These are phyloP conservation scores for Phytophthora pinifolia DNA, from an alignment of 352 stramenopile species.

Conservation along the genomic window DNA sequence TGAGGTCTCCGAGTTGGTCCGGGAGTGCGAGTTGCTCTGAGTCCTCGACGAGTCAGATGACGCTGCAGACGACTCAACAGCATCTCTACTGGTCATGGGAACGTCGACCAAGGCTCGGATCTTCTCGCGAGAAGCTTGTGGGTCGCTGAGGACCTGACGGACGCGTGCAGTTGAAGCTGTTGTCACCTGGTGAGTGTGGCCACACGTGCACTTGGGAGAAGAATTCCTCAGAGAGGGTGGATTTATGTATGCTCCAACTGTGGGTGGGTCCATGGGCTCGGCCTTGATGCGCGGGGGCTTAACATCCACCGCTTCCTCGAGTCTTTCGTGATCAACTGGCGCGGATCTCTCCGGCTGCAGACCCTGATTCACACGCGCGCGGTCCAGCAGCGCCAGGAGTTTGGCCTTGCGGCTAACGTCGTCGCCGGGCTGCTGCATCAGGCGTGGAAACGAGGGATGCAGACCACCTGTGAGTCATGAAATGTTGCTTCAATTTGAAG, in stretches of 20 bases:
- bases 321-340: not conserved
- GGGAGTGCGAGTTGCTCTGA: not conserved
- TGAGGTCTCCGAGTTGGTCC: not conserved
- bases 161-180: not conserved
- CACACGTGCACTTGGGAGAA: slow-evolving; percentile 3
- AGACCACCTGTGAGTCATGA: too few relatives aligned
- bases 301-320: slow-evolving; percentile 7
- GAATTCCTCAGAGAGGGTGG: not conserved
- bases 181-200: slow-evolving; percentile 9
- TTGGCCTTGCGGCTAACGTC: slow-evolving; percentile 25
- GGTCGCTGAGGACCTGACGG: not conserved
- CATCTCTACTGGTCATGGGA: slow-evolving; percentile 1
- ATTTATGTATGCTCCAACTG: not conserved
- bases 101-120: slow-evolving; percentile 2
- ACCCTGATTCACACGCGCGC: slow-evolving; percentile 31
- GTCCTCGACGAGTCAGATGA: not conserved
- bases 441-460: too few relatives aligned
- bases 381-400: slow-evolving; percentile 45
- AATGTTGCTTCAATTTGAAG: too few relatives aligned
- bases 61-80: not conserved
- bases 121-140: not conserved
- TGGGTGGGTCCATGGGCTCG: slow-evolving; percentile 2
- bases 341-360: slow-evolving; percentile 15
- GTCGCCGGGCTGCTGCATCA: slow-evolving; percentile 22
- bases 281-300: slow-evolving; percentile 13